A percentile compares a stretch with the other conserved stretches of the same genome.
Conservation (phyloP, 2,329 filamentous ascomycete species). For the Colletotrichum spinosum region DNA sequence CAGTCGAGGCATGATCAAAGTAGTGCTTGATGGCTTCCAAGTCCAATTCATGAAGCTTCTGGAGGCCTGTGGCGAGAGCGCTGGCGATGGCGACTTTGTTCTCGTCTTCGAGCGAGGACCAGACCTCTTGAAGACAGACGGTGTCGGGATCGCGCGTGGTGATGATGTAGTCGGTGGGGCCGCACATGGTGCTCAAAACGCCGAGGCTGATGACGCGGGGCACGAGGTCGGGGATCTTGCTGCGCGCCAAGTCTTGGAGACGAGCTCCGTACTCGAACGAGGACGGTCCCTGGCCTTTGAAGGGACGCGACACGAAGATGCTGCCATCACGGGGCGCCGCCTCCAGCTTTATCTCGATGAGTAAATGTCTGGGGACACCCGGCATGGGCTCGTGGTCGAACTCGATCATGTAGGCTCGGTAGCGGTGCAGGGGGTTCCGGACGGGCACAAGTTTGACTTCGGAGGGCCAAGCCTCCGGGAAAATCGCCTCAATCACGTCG, state of each 20-base stretch:
- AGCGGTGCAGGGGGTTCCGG: constrained; percentile 2
- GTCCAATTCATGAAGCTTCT: neutral
- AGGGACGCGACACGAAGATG: constrained; percentile 4
- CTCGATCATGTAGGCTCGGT: constrained; percentile 9
- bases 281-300: neutral
- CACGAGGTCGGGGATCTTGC: neutral
- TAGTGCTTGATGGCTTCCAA: neutral
- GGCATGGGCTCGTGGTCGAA: constrained; percentile 10
- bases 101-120: neutral
- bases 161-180: constrained; percentile 12
- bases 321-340: neutral
- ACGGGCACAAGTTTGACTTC: neutral
- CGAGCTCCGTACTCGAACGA: neutral
- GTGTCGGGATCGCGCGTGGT: constrained; percentile 5
- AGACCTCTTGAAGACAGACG: constrained; percentile 13
- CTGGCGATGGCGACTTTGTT: neutral
- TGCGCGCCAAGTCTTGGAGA: constrained; percentile 11
- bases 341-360: constrained; percentile 10
- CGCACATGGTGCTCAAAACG: neutral
- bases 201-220: constrained; percentile 17
- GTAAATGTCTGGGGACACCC: constrained; percentile 14
- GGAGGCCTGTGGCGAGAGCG: neutral
- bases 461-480: constrained; percentile 8
- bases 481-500: neutral
- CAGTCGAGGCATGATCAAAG: neutral